These are phyloP conservation scores for Xylaria scruposa DNA, from an alignment of 495 filamentous ascomycete genomes.

Conservation along the genomic window DNA sequence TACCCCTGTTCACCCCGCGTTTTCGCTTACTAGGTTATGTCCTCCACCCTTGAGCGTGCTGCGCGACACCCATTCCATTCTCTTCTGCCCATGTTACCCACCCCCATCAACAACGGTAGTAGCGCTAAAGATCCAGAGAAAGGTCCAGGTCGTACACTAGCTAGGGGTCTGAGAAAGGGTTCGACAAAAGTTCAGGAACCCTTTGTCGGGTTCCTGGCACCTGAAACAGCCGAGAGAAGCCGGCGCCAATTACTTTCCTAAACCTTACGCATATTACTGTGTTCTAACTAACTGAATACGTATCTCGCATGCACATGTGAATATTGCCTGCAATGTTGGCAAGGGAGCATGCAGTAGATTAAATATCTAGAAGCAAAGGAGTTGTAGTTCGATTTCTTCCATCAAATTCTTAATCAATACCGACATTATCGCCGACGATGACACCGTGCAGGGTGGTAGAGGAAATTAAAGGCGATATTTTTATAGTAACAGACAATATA, in stretches of 20 bases:
- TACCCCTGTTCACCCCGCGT: slow-evolving; percentile 24
- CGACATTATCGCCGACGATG: not conserved
- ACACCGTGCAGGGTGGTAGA: slow-evolving; percentile 1
- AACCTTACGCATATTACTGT: not conserved
- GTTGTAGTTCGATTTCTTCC: not conserved
- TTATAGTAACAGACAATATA: not conserved
- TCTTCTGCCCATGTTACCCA: not conserved
- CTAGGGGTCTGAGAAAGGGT: not conserved
- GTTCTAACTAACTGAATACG: not conserved
- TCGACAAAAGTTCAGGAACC: slow-evolving; percentile 3
- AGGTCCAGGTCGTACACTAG: not conserved
- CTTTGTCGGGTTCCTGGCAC: not conserved
- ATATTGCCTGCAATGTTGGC: not conserved
- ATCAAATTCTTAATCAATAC: not conserved
- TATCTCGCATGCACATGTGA: not conserved
- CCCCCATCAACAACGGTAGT: not conserved
- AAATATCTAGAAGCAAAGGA: not conserved
- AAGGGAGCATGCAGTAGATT: not conserved
- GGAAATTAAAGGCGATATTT: not conserved
- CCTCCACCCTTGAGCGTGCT: not conserved
- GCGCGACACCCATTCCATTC: not conserved
- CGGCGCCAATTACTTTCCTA: not conserved
- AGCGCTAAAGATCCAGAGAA: not conserved
- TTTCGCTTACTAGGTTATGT: slow-evolving; percentile 18
- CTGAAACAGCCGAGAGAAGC: slow-evolving; percentile 21